A percentile compares a stretch with the other conserved stretches of the same genome.
phyloP scores from a whole-genome alignment of 768 basidiomycete genomes.

The Collybiopsis luxurians region DNA sequence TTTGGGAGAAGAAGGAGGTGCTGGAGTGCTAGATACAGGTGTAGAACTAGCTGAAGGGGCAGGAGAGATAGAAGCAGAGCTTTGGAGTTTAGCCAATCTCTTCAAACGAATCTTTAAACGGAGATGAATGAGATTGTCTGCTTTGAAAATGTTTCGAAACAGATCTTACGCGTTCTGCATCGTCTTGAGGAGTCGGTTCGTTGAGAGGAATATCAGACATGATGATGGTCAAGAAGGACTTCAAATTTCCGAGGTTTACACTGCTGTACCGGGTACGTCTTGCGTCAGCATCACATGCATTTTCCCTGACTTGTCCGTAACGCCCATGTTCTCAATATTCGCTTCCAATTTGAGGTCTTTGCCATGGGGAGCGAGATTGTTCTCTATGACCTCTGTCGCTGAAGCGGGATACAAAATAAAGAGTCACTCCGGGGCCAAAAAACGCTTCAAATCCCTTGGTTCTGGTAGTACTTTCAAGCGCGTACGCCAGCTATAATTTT shows the following conservation, averaged over 20 bases:
- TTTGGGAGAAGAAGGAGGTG: conserved; percentile 19
- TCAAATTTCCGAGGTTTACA: neutral
- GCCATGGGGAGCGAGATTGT: conserved; percentile 32
- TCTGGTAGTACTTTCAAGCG: conserved; percentile 70
- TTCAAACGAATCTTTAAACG: conserved; percentile 80
- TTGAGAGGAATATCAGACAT: conserved; percentile 17
- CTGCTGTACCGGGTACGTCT: too few species aligned
- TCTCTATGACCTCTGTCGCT: conserved; percentile 56
- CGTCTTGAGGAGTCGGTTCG: conserved; percentile 57
- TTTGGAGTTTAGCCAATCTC: conserved; percentile 82
- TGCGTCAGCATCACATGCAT: neutral
- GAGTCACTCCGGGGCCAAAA: conserved; percentile 78
- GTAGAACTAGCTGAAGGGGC: conserved; percentile 30
- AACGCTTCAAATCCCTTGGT: conserved; percentile 73
- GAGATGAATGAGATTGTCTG: neutral
- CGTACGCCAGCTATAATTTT: conserved; percentile 36
- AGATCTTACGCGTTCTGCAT: conserved; percentile 72
- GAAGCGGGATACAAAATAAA: conserved; percentile 77
- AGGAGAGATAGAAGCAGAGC: conserved; percentile 32
- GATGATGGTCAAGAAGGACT: neutral
- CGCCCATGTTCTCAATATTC: conserved; percentile 19
- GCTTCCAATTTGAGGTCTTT: conserved; percentile 6
- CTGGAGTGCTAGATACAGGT: conserved; percentile 32
- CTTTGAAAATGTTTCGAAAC: neutral
- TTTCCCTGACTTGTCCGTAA: neutral